These are phyloP conservation scores for Helenozyma baotianmanensis DNA, from an alignment of 805 yeast species.

Conservation along the genomic window DNA sequence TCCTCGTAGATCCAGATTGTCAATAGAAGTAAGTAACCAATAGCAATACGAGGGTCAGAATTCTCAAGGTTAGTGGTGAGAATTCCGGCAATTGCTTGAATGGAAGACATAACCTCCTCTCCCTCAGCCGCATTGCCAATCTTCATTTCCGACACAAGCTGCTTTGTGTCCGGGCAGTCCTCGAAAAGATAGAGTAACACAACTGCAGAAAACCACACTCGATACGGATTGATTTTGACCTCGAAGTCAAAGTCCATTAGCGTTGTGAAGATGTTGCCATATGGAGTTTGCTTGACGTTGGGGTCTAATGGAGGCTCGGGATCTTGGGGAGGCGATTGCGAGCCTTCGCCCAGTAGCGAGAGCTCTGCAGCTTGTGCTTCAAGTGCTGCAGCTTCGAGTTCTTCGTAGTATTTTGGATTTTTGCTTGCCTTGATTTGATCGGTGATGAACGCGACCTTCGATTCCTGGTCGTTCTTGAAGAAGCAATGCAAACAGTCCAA, in stretches of 20 bases:
- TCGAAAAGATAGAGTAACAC: conserved; percentile 60
- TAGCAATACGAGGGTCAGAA: conserved; percentile 67
- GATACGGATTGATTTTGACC: conserved; percentile 73
- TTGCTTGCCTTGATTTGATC: conserved; percentile 54
- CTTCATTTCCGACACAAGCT: conserved; percentile 42
- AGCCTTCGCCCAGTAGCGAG: neutral
- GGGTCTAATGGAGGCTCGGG: neutral
- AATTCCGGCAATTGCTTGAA: conserved; percentile 76
- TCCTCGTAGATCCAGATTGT: conserved; percentile 78
- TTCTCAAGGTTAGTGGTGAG: conserved; percentile 58
- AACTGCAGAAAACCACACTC: conserved; percentile 76
- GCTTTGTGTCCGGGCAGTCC: conserved; percentile 47
- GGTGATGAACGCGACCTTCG: conserved; percentile 56
- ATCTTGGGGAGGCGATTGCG: conserved; percentile 1
- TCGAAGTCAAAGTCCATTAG: conserved; percentile 70
- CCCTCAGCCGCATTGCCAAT: conserved; percentile 57
- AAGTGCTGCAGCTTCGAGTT: conserved; percentile 3
- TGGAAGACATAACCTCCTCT: conserved; percentile 64
- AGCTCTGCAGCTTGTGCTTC: conserved; percentile 1
- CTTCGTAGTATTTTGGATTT: conserved; percentile 21
- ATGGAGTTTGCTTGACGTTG: conserved; percentile 22
- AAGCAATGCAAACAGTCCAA: conserved; percentile 62
- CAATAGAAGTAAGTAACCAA: conserved; percentile 73
- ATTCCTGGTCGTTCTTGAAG: conserved; percentile 57
- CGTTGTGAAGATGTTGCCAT: conserved; percentile 63